Evolutionary conservation across 140 eudicot species (phyloP).

Genomic region (Flaveria floridana): DNA sequence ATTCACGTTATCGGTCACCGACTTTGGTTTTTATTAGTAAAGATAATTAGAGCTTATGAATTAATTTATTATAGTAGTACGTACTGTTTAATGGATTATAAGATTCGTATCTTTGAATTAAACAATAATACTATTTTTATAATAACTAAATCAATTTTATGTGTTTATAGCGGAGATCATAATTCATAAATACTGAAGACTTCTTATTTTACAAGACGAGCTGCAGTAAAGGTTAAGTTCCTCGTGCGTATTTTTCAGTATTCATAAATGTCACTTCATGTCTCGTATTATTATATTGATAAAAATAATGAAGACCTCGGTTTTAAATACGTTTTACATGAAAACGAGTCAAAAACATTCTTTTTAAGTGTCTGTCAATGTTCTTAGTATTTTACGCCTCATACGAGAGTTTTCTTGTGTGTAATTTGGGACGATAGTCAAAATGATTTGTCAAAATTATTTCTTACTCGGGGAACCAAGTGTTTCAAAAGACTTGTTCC

Average conservation of each 20-base stretch:
- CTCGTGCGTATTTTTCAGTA: too few species aligned
- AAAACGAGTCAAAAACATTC: not conserved
- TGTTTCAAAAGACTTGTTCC: not conserved
- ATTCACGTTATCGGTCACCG: too few species aligned
- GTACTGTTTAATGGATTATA: not conserved
- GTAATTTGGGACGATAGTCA: not conserved
- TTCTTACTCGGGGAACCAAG: not conserved
- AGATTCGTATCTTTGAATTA: not conserved
- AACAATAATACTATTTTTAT: not conserved
- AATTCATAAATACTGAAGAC: not conserved
- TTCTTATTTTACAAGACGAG: not conserved
- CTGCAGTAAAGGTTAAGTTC: not conserved
- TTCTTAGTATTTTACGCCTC: not conserved
- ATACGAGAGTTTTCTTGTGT: not conserved
- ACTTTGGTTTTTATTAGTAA: too few species aligned
- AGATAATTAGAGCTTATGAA: not conserved
- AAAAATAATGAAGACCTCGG: too few species aligned
- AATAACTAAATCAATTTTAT: not conserved
- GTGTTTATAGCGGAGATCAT: not conserved
- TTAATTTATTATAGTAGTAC: not conserved
- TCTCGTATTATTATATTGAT: too few species aligned
- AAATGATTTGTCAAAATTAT: not conserved
- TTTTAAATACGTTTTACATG: not conserved
- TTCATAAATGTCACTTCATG: not conserved
- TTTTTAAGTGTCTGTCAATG: not conserved